Evolutionary conservation across 176 grass and related monocot genomes (phyloP), one percentile per base, ranked within the genome.

Genomic region (Eremochloa ophiuroides): DNA sequence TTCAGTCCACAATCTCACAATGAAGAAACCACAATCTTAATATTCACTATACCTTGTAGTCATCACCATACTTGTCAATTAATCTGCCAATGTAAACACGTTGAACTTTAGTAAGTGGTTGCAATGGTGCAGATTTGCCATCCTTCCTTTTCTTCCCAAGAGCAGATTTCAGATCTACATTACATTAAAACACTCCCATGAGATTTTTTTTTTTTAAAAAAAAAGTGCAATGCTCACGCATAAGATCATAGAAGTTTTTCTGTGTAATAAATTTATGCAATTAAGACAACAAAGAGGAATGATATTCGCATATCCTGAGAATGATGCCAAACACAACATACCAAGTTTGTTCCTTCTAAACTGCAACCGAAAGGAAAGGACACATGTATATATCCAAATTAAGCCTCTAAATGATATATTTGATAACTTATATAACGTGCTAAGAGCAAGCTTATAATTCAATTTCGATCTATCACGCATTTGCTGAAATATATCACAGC

Each of bases 131-230:
- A 55, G 88, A 81, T 86, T 91, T 89, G 35, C 96, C 96, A 66
- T 98, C 90, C 28, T 50, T 88, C 13, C 93, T 85, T 72, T 84
- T 93, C 88, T 98, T 98, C 43, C 96, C 90, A 82, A 98, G 96
- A 16, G 59, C 91, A 77, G 88, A 91, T 80, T 93, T 98, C 68
- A 98, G 74, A 86, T 98, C 96, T 98, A 66, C 60, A 88, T 59
- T 71, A 13, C 22, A 80, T 27, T 40, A 41, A 58, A 55, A 85
- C 15, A 63, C 48, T 20, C 39, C 2, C 9, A 80, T 87, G 27
- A 83, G 76, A 71, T 76, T n/a, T n/a, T n/a, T n/a, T n/a, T n/a
- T n/a, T n/a, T n/a, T n/a, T n/a, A n/a, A 38, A 33, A 62, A 4
- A 89, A 64, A 48, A 31, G 2, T 59, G 50, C 42, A 25, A 80